These are phyloP conservation scores for Fusarium continuum DNA, from an alignment of 2,329 filamentous ascomycete genomes.

Conservation along the genomic window DNA sequence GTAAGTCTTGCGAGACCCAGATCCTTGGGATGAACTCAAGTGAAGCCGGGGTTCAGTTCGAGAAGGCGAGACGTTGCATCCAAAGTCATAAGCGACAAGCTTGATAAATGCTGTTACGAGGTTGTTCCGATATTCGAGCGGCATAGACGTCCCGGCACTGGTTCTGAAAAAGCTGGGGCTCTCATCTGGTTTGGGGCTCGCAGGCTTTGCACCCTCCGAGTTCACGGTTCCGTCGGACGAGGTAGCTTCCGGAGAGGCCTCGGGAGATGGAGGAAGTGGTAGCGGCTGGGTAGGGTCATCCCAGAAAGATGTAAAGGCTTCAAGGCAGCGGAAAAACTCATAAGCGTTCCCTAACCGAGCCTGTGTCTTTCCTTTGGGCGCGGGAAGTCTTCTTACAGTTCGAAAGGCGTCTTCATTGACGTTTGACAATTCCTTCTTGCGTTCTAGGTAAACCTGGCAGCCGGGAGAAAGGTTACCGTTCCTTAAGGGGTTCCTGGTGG, in stretches of 20 bases:
- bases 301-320: conserved; percentile 68
- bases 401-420: conserved; percentile 68
- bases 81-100: conserved; percentile 72
- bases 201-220: conserved; percentile 15
- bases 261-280: conserved; percentile 47
- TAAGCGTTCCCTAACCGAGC: conserved; percentile 70
- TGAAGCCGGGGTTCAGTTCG: conserved; percentile 68
- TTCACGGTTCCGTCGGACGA: conserved; percentile 11
- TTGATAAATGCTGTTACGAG: conserved; percentile 70
- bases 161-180: conserved; percentile 50
- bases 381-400: conserved; percentile 66
- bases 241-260: conserved; percentile 40
- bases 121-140: conserved; percentile 64
- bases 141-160: conserved; percentile 63
- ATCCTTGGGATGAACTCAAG: conserved; percentile 53
- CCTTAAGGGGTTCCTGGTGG: conserved; percentile 59
- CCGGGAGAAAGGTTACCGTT: conserved; percentile 66
- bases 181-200: conserved; percentile 23
- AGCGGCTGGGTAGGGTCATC: conserved; percentile 63
- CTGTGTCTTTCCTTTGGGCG: conserved; percentile 61
- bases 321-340: conserved; percentile 72
- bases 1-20: conserved; percentile 58
- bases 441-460: conserved; percentile 66
- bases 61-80: conserved; percentile 66
- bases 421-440: conserved; percentile 64